phyloP scores from a whole-genome alignment of 495 filamentous ascomycete species.

The Aspergillus leporis region DNA sequence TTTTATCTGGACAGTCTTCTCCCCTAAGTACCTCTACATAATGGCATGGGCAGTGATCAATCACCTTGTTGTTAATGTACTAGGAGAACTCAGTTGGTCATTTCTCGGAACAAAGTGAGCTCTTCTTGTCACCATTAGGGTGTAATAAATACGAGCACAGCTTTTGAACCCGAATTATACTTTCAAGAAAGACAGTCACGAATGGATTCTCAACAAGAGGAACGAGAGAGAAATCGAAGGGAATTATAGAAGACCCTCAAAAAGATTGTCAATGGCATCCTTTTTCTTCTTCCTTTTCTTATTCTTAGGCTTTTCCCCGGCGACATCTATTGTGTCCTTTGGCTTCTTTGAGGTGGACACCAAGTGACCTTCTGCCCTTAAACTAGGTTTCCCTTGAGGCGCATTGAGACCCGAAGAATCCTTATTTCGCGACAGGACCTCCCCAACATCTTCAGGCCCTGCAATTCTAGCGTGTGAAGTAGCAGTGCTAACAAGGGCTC shows the following conservation, averaged over 20 bases:
- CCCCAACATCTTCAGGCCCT: conserved; percentile 34
- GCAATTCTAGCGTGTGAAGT: background rate
- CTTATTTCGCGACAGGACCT: conserved; percentile 28
- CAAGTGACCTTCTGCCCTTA: background rate
- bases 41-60: conserved; percentile 84
- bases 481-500: background rate
- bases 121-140: background rate
- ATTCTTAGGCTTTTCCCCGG: background rate
- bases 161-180: background rate
- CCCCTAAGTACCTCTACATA: conserved; percentile 90
- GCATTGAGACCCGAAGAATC: background rate
- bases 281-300: conserved; percentile 31
- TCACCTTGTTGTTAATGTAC: conserved; percentile 68
- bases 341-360: background rate
- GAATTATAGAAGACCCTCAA: conserved; percentile 50
- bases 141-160: background rate
- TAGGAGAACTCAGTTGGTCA: background rate
- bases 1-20: conserved; percentile 99
- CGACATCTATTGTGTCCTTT: conserved; percentile 1
- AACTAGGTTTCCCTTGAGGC: background rate
- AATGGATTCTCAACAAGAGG: background rate
- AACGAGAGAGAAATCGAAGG: background rate
- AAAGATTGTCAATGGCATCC: conserved; percentile 65
- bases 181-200: background rate
- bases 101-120: background rate